Percentiles rank a stretch among this genome's conserved stretches.
phyloP scores from a whole-genome alignment of 495 filamentous ascomycete genomes.

The Penicillium soppii region DNA sequence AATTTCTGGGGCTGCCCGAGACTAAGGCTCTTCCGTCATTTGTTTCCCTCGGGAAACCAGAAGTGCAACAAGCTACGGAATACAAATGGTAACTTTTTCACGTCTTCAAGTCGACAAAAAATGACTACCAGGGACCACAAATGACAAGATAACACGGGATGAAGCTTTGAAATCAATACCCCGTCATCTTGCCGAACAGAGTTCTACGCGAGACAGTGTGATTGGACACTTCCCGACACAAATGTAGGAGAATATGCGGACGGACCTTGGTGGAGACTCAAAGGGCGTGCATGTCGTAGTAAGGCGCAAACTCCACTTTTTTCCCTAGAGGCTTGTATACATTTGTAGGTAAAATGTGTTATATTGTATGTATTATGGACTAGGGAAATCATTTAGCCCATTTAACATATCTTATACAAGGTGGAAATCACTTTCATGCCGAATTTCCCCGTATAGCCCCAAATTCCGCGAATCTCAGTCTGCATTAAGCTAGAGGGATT shows the following conservation, averaged over 20 bases:
- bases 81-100: too few relatives aligned
- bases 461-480: too few relatives aligned
- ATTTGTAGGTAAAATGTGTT: too few relatives aligned
- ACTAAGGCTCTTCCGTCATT: slow-evolving; percentile 5
- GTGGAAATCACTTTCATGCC: too few relatives aligned
- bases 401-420: too few relatives aligned
- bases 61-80: too few relatives aligned
- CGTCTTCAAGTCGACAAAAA: too few relatives aligned
- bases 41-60: slow-evolving; percentile 22
- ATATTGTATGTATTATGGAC: too few relatives aligned
- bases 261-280: slow-evolving; percentile 22
- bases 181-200: not conserved
- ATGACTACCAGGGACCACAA: too few relatives aligned
- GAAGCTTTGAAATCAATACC: slow-evolving; percentile 6
- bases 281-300: slow-evolving; percentile 29
- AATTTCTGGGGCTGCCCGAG: slow-evolving; percentile 24
- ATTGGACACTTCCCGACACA: slow-evolving; percentile 14
- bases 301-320: slow-evolving; percentile 23
- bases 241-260: slow-evolving; percentile 14
- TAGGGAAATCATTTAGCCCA: too few relatives aligned
- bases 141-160: not conserved
- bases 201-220: not conserved
- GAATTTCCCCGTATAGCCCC: too few relatives aligned
- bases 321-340: too few relatives aligned
- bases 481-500: not conserved